phyloP scores from a whole-genome alignment of 1,139 yeast genomes.

The Saccharomyces hybrid region DNA sequence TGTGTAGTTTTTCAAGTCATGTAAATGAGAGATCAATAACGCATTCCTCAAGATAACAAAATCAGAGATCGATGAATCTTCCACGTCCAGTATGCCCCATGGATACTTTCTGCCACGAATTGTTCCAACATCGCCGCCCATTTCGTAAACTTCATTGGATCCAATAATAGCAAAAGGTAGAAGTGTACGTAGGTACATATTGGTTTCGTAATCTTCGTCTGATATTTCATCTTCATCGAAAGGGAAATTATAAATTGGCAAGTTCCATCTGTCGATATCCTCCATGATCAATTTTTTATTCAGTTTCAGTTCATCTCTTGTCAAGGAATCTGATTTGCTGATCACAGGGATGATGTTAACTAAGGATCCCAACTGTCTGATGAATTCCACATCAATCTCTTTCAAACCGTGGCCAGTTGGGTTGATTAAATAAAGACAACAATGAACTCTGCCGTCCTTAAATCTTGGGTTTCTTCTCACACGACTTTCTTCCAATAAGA shows the following conservation, averaged over 20 bases:
- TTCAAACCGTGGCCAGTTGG: constrained; percentile 76
- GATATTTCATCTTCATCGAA: constrained; percentile 55
- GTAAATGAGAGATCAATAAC: constrained; percentile 82
- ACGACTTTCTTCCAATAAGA: constrained; percentile 83
- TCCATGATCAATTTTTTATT: constrained; percentile 59
- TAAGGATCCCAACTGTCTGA: constrained; percentile 67
- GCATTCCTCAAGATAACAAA: constrained; percentile 79
- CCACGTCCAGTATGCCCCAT: constrained; percentile 90
- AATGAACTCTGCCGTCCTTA: constrained; percentile 72
- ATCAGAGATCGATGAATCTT: constrained; percentile 77
- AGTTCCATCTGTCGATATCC: constrained; percentile 68
- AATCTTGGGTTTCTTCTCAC: constrained; percentile 82
- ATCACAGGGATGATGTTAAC: constrained; percentile 87
- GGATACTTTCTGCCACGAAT: constrained; percentile 85
- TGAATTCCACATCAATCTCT: constrained; percentile 69
- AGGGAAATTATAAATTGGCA: constrained; percentile 81
- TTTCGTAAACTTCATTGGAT: constrained; percentile 53
- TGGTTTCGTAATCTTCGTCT: constrained; percentile 75
- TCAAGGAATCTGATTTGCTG: constrained; percentile 80
- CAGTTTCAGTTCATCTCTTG: constrained; percentile 60
- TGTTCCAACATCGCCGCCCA: constrained; percentile 45
- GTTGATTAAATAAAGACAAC: constrained; percentile 59
- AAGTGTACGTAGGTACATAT: constrained; percentile 62
- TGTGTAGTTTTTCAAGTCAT: constrained; percentile 87
- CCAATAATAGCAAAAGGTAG: constrained; percentile 89